Percentiles rank a stretch among this genome's conserved stretches.
phyloP scores from a whole-genome alignment of 2,329 filamentous ascomycete species.

The Colletotrichum somersetense region DNA sequence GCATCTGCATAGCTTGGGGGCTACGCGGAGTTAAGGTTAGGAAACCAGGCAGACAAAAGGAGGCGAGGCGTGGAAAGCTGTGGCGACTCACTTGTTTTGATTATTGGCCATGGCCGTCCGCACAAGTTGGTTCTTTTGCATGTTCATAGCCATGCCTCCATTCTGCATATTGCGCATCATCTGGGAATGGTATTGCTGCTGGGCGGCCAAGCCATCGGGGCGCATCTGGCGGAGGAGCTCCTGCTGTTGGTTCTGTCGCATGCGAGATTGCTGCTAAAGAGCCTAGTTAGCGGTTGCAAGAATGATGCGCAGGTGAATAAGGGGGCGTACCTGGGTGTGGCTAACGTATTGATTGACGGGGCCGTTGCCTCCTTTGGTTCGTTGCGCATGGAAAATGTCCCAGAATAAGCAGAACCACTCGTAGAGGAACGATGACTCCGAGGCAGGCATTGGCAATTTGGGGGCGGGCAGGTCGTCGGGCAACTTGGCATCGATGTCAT shows the following conservation, averaged over 20 bases:
- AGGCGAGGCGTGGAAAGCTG: neutral
- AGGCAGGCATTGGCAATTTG: slow-evolving; percentile 72
- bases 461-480: slow-evolving; percentile 85
- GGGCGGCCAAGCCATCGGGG: slow-evolving; percentile 64
- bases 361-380: slow-evolving; percentile 73
- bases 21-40: slow-evolving; percentile 53
- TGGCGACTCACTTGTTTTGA: slow-evolving; percentile 73
- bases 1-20: slow-evolving; percentile 77
- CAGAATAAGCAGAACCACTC: slow-evolving; percentile 99
- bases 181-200: slow-evolving; percentile 68
- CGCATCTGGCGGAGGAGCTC: slow-evolving; percentile 82
- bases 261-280: slow-evolving; percentile 72
- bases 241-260: slow-evolving; percentile 82
- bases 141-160: slow-evolving; percentile 68
- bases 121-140: slow-evolving; percentile 73
- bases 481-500: slow-evolving; percentile 79
- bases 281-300: slow-evolving; percentile 37
- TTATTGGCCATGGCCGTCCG: slow-evolving; percentile 85
- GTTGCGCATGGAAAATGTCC: slow-evolving; percentile 92
- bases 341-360: slow-evolving; percentile 81
- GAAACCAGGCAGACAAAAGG: neutral
- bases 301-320: slow-evolving; percentile 39
- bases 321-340: slow-evolving; percentile 80
- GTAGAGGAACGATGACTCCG: slow-evolving; percentile 87
- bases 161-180: slow-evolving; percentile 78